Evolutionary conservation across 75 land plant genomes (phyloP), one percentile per base, ranked within the genome.

Genomic region (Chamaecyparis obtusa): DNA sequence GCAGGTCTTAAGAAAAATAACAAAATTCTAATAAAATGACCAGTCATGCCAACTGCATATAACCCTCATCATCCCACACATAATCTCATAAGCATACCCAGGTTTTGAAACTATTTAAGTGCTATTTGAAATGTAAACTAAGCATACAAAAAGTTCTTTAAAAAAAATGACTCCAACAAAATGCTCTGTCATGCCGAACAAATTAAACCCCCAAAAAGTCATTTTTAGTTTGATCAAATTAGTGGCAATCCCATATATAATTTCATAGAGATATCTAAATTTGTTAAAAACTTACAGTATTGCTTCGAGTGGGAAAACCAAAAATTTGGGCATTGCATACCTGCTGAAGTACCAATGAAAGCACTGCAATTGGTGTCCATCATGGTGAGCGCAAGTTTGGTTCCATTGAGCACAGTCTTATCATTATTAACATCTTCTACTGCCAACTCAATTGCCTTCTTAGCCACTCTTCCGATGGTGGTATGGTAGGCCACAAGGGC

Each of bases 341-440:
- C 90, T 60, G 89, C 71, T 19, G 90, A 84, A 41, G 85, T 89
- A 21, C 89, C 90, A 17, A 80, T 74, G 41, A 89, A 56, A 21
- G 90, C 89, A 60, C 67, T 83, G 54, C 85, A 82, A 33, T 88
- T 60, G 74, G 89, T 35, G 75, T 89, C 89, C 71, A 54, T 82
- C 69, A 71, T 37, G 4, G 64, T 51, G 36, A 89, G 75, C 43
- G 30, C 75, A 5, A 89, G 85, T 30, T 27, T 51, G 13, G 88
- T 87, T 81, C 78, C 90, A 85, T 83, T 87, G 57, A 89, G 87
- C 54, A 89, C 41, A 33, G 64, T 21, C 19, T 80, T 17, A 15
- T 56, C 85, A 21, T 83, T 74, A 35, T 89, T 89, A 11, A 89
- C 82, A 35, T 89, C 85, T 16, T 87, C 79, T 35, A 89, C 21